Evolutionary conservation across 495 filamentous ascomycete genomes (phyloP).

Genomic region (Rusavskia elegans): DNA sequence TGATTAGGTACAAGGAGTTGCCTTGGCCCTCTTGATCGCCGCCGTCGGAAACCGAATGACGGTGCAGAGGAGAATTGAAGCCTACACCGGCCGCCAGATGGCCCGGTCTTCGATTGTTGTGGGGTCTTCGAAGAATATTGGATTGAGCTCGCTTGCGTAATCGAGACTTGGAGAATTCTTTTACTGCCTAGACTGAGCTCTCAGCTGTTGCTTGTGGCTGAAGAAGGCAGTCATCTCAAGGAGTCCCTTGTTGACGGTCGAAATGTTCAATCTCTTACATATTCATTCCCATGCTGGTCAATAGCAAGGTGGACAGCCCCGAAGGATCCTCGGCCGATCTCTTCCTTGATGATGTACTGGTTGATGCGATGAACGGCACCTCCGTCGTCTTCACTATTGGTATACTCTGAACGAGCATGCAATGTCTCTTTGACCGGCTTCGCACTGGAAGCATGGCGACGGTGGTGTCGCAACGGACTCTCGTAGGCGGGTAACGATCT

Average conservation of each 20-base stretch:
- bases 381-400: conserved; percentile 70
- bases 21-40: conserved; percentile 41
- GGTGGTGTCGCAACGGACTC: conserved; percentile 62
- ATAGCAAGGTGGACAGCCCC: conserved; percentile 84
- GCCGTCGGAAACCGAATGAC: conserved; percentile 30
- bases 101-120: conserved; percentile 35
- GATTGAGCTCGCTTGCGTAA: conserved; percentile 89
- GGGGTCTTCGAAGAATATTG: conserved; percentile 62
- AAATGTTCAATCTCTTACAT: conserved; percentile 41
- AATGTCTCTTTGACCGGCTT: conserved; percentile 81
- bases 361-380: conserved; percentile 69
- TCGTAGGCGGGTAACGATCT: conserved; percentile 39
- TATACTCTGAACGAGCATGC: conserved; percentile 76
- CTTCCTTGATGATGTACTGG: conserved; percentile 86
- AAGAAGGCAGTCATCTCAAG: neutral
- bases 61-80: conserved; percentile 48
- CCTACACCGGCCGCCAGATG: conserved; percentile 34
- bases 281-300: conserved; percentile 87
- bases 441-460: conserved; percentile 51
- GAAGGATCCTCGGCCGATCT: conserved; percentile 91
- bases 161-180: conserved; percentile 91
- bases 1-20: conserved; percentile 76
- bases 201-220: neutral
- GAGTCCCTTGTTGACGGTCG: neutral
- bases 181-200: conserved; percentile 53